Base-by-base conservation (phyloP, 495 filamentous ascomycete species). In the Bombardia bombarda region DNA sequence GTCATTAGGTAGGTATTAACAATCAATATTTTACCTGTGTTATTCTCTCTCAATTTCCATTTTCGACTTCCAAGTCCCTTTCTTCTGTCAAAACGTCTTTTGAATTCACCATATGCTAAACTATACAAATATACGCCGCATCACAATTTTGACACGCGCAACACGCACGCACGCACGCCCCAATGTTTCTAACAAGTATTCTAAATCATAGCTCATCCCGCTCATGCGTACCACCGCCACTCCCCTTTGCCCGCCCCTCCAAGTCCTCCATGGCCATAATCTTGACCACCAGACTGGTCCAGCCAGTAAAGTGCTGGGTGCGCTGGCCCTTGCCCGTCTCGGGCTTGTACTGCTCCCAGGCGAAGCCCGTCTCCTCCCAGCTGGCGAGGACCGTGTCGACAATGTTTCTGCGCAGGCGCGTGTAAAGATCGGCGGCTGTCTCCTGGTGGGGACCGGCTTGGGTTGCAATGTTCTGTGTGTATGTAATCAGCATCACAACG, bases 331-430 rank as follows among this genome's bases (percentile, higher is more conserved):
- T 74, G 36, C 92, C 92, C 3, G 84, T 95, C 48, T 95, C 87
- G 0, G 90, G 86, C 61, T 95, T 89, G 65, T 96, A 98, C 65
- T 98, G 92, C 60, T 98, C 92, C 93, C 93, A 98, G 8, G 93
- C 92, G 62, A 96, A 98, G 14, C 90, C 89, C 0, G 92, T 98
- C 47, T 83, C 74, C 58, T 81, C 72, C 92, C 92, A 98, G 56
- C 80, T 77, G 28, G 78, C 69, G 69, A 83, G 96, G 38, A 98
- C 86, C 21, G 88, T 96, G 35, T 88, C 75, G 24, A 97, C 87
- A 31, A 98, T 65, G 55, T 94, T 96, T 53, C 74, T 75, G 26
- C 92, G 79, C 21, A 98, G 75, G 1, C 75, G 63, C 19, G 69
- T 77, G 63, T 95, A 97, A 41, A 95, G 73, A 28, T 76, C 70